These are phyloP conservation scores for Hapsidospora chrysogenum DNA, from an alignment of 495 filamentous ascomycete genomes.

Conservation along the genomic window DNA sequence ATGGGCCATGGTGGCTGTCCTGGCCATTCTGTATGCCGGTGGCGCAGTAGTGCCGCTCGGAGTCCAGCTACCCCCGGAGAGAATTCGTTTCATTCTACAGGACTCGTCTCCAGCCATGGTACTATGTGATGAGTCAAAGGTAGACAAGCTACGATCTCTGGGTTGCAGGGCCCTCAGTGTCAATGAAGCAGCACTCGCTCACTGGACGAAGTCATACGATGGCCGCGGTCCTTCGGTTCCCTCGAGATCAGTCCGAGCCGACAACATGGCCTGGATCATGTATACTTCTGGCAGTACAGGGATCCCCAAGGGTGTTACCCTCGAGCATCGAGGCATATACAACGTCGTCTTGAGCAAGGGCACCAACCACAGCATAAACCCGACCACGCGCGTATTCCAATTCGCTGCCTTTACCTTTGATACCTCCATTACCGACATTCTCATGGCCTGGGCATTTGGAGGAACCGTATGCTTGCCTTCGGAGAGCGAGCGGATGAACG, in stretches of 20 bases:
- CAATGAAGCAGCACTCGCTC: background rate
- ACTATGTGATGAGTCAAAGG: constrained; percentile 8
- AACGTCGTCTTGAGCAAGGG: constrained; percentile 18
- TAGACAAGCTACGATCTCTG: background rate
- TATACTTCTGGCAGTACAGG: constrained; percentile 34
- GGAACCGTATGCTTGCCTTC: constrained; percentile 46
- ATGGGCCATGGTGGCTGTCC: constrained; percentile 30
- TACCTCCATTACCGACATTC: constrained; percentile 30
- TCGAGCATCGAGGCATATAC: constrained; percentile 21
- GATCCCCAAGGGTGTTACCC: constrained; percentile 27
- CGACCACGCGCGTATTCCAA: constrained; percentile 23
- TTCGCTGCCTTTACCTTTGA: constrained; percentile 37
- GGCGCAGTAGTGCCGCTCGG: constrained; percentile 22
- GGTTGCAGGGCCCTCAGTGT: background rate
- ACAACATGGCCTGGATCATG: constrained; percentile 17
- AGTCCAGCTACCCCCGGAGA: constrained; percentile 23
- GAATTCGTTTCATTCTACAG: constrained; percentile 35
- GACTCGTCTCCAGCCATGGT: constrained; percentile 28
- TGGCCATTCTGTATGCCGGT: constrained; percentile 36
- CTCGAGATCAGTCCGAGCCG: background rate
- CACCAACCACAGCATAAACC: constrained; percentile 18
- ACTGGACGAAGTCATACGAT: constrained; percentile 11
- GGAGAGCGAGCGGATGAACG: constrained; percentile 26
- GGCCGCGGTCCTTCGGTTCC: too few relatives aligned
- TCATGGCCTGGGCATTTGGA: constrained; percentile 29